Conservation (phyloP, 805 yeast species). For the Saturnispora besseyi region DNA sequence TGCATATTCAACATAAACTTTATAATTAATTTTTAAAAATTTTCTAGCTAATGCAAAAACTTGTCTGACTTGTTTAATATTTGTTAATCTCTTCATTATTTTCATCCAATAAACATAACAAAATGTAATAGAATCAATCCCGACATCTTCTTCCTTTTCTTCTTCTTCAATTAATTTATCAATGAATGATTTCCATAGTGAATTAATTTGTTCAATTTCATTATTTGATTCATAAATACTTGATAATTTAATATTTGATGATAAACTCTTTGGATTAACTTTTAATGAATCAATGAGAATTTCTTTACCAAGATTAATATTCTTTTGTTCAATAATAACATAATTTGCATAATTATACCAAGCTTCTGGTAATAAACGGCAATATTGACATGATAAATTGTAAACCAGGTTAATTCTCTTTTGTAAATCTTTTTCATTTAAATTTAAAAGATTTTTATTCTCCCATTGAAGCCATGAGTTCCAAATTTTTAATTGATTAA, state of each 20-base stretch:
- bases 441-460: constrained; percentile 53
- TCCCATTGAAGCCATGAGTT: constrained; percentile 76
- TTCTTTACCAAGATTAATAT: constrained; percentile 26
- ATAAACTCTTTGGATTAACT: constrained; percentile 62
- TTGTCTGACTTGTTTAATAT: constrained; percentile 51
- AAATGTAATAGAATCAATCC: constrained; percentile 37
- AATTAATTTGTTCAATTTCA: constrained; percentile 41
- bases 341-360: constrained; percentile 55
- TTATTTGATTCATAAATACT: constrained; percentile 59
- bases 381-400: constrained; percentile 52
- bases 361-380: constrained; percentile 59
- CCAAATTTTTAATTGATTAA: constrained; percentile 49
- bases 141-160: constrained; percentile 2
- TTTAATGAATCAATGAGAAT: constrained; percentile 45
- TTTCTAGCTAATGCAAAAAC: constrained; percentile 65
- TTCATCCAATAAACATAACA: constrained; percentile 66
- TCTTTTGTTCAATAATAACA: constrained; percentile 13
- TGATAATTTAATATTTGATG: constrained; percentile 57
- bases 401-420: constrained; percentile 64
- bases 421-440: constrained; percentile 40
- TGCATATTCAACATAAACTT: constrained; percentile 76
- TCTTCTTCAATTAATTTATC: constrained; percentile 30
- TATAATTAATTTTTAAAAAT: constrained; percentile 54
- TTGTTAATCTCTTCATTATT: constrained; percentile 48
- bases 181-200: constrained; percentile 43